Evolutionary conservation across 2,329 filamentous ascomycete genomes (phyloP), one percentile per base, ranked within the genome.

Genomic region (Fusarium nurragi): DNA sequence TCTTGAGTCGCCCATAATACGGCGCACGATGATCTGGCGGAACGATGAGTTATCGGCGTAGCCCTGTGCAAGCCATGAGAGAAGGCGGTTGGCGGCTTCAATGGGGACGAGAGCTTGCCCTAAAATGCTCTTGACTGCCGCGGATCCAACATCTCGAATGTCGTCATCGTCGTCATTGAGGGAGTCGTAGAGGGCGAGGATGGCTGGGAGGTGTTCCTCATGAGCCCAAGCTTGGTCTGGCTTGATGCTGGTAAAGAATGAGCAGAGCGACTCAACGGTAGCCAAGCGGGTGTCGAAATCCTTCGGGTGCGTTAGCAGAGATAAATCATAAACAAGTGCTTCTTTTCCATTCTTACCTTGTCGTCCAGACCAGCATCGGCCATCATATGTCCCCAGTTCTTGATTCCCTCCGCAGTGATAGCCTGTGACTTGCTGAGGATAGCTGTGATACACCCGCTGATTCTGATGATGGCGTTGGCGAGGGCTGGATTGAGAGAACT

Each of bases 121-220:
- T 9, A 89, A 67, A 22, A 91, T 74, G 21, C 72, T 74, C 6
- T 77, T 73, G 0, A 83, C 80, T 2, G 85, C 82, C 0, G 69
- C 59, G 4, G 88, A 85, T 9, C 89, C 90, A 1, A 85, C 75
- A 30, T 89, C 85, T 40, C 94, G 87, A 64, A 97, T 86, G 55
- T 97, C 93, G 62, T 97, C 92, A 73, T 98, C 94, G 73, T 98
- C 94, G 73, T 98, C 95, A 72, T 92, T 91, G 6, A 97, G 83
- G 41, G 88, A 82, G 73, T 93, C 89, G 76, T 95, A 94, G 2
- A 94, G 79, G 5, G 89, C 81, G 6, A 93, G 75, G 48, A 90
- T 84, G 26, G 86, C 79, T 2, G 85, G 79, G 2, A 92, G 75
- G 30, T 86, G 78, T 14, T 75, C 73, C 34, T 77, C 65, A 40